Evolutionary conservation across 2,329 filamentous ascomycete species (phyloP), one percentile per base, ranked within the genome.

Genomic region (Pestalotiopsis sp.): DNA sequence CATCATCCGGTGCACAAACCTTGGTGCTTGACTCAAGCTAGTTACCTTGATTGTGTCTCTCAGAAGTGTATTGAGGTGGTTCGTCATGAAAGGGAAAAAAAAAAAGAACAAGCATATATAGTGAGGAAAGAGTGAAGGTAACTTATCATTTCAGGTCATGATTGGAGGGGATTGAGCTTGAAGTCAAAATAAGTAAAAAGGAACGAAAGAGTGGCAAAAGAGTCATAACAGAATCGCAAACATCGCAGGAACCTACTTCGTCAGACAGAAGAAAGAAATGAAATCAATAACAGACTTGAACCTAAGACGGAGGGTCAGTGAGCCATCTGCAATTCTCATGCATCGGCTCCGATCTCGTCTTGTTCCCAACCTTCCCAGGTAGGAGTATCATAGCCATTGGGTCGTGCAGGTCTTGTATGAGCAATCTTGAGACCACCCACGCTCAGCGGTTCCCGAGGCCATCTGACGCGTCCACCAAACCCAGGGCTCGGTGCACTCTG

Each of bases 301-400:
- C 45, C 2, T 7, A 2, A n/a, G 17, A 20, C 45, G 5, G 17
- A 52, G 45, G 17, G 20, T 52, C 4, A 52, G 7, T 7, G 17
- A 52, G 45, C 20, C 45, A 52, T n/a, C n/a, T 52, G 45, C 59
- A 62, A 17, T 62, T 38, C 27, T 62, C 36, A 62, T 36, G 31
- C 84, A 85, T 67, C 83, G 17, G 25, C 13, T 27, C 27, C 20
- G n/a, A 68, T 72, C 66, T 83, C 80, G 67, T 78, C 76, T 62
- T 81, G 79, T 17, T 85, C 84, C 71, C 83, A 85, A 31, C 85
- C 83, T 67, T 89, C 84, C 78, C 89, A 91, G 52, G 82, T 83
- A 17, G 88, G 85, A 72, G 83, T 82, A 31, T 91, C 90, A 67
- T 86, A 85, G 12, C 88, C 89, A 66, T 87, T 88, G 23, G 82